A percentile compares a stretch with the other conserved stretches of the same genome.
These are phyloP conservation scores for Claviceps sp. DNA, from an alignment of 2,329 filamentous ascomycete genomes.

Conservation along the genomic window DNA sequence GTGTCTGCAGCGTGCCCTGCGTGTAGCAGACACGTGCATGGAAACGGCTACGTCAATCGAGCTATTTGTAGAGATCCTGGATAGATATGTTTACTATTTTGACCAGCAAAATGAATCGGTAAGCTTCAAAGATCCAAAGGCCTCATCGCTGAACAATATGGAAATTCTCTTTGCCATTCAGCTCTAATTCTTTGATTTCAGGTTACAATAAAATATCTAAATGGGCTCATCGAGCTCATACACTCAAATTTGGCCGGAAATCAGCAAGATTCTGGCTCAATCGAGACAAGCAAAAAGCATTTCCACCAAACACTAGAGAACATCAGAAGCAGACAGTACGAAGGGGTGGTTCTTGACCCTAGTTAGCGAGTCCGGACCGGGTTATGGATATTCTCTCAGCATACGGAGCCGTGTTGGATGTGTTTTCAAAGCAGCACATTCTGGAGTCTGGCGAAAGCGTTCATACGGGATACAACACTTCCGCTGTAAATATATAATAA, in stretches of 20 bases:
- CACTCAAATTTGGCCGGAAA: constrained; percentile 88
- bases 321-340: constrained; percentile 81
- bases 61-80: constrained; percentile 94
- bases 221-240: constrained; percentile 94
- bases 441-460: constrained; percentile 2
- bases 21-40: constrained; percentile 98
- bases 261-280: constrained; percentile 62
- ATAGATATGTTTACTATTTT: constrained; percentile 98
- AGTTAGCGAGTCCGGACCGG: constrained; percentile 17
- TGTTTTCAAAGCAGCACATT: background rate
- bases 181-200: constrained; percentile 15
- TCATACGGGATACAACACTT: constrained; percentile 5
- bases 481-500: constrained; percentile 3
- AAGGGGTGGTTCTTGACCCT: constrained; percentile 68
- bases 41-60: constrained; percentile 95
- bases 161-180: background rate
- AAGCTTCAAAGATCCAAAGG: constrained; percentile 14
- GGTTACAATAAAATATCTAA: constrained; percentile 94
- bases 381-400: background rate
- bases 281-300: constrained; percentile 85
- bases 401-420: constrained; percentile 1
- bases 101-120: constrained; percentile 97
- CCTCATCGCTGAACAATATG: background rate
- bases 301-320: constrained; percentile 93
- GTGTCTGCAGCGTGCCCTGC: constrained; percentile 84